phyloP scores from a whole-genome alignment of 805 yeast genomes.

The Myxozyma mucilagina region DNA sequence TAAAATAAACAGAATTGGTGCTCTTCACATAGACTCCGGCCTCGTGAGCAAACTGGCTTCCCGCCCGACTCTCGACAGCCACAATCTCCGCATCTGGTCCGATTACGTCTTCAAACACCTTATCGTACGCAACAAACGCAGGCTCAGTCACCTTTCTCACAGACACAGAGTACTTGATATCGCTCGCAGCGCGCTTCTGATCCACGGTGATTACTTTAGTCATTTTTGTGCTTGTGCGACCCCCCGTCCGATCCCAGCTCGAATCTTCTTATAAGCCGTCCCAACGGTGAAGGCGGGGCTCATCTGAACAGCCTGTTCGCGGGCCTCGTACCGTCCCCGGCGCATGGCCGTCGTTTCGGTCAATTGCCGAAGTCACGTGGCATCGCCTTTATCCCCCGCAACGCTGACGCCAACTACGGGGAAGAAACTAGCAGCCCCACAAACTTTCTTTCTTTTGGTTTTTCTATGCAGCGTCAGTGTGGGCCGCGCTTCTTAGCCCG shows the following conservation, averaged over 20 bases:
- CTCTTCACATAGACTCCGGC: conserved; percentile 28
- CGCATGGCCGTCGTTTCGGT: too few relatives aligned
- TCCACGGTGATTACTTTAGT: conserved; percentile 4
- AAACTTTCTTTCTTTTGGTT: too few relatives aligned
- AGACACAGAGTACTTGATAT: conserved; percentile 15
- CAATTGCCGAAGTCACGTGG: too few relatives aligned
- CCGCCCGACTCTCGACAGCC: conserved; percentile 11
- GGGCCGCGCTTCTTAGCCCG: too few relatives aligned
- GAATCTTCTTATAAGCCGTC: neutral
- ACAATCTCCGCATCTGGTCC: conserved; percentile 12
- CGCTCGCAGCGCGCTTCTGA: conserved; percentile 6
- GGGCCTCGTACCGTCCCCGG: too few relatives aligned
- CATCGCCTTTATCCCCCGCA: too few relatives aligned
- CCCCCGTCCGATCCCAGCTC: too few relatives aligned
- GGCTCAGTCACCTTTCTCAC: conserved; percentile 4
- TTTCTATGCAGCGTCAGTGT: too few relatives aligned
- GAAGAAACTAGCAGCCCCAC: too few relatives aligned
- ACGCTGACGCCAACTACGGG: too few relatives aligned
- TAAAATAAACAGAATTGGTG: conserved; percentile 26
- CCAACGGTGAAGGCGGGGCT: neutral
- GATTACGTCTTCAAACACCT: conserved; percentile 2
- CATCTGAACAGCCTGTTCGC: too few relatives aligned
- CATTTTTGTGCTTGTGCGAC: neutral
- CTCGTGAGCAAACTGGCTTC: conserved; percentile 25
- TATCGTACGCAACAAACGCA: conserved; percentile 19